Conservation (phyloP, 768 basidiomycete species). For the Pleurotus salmoneostramineus region DNA sequence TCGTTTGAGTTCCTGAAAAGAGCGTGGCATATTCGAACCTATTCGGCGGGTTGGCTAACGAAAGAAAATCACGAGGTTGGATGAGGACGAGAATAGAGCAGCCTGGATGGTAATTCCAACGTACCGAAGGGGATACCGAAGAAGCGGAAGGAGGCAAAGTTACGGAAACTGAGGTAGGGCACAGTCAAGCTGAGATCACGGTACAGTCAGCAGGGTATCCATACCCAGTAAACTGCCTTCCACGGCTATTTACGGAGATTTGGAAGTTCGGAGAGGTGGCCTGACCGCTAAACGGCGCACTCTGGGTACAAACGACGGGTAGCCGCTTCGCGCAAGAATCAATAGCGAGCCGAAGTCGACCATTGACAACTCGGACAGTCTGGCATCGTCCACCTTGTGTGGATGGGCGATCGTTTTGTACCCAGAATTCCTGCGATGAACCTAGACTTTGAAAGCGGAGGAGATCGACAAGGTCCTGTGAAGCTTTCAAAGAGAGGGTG, state of each 20-base stretch:
- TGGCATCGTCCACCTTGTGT: constrained; percentile 15
- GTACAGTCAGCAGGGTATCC: background rate
- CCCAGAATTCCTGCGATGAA: background rate
- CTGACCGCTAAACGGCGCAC: constrained; percentile 22
- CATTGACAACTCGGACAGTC: constrained; percentile 9
- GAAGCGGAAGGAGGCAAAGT: constrained; percentile 47
- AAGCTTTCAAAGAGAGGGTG: background rate
- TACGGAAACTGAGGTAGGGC: constrained; percentile 32
- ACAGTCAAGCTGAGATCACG: background rate
- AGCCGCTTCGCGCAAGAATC: constrained; percentile 16
- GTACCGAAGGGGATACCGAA: constrained; percentile 40
- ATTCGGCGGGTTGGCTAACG: constrained; percentile 30
- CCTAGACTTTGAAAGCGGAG: background rate
- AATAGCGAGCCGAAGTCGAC: constrained; percentile 13
- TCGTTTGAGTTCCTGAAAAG: constrained; percentile 25
- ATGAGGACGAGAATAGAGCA: background rate
- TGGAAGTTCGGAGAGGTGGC: constrained; percentile 19
- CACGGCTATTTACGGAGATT: constrained; percentile 20
- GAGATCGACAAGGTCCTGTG: background rate
- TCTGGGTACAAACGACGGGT: constrained; percentile 23
- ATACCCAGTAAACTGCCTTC: constrained; percentile 18
- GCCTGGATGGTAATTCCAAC: background rate
- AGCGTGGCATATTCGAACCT: constrained; percentile 40
- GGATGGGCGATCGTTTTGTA: constrained; percentile 13
- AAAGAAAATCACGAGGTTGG: too few relatives aligned